Conservation (phyloP, 148 eudicot genomes). For the Amaranthus palmeri region DNA sequence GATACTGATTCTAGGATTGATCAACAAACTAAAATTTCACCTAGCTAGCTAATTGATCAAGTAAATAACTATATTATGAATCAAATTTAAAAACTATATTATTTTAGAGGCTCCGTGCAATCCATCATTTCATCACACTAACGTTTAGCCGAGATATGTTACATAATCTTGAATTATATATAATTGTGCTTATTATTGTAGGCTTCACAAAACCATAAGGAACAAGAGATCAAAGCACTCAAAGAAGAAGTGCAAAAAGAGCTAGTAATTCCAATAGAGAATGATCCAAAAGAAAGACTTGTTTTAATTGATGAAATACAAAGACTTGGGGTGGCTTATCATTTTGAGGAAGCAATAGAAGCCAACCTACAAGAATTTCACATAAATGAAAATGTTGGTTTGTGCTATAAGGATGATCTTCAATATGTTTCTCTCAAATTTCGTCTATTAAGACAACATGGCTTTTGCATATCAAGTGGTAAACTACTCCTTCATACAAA, state of each 20-base stretch:
- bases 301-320: conserved; percentile 32
- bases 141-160: too few relatives aligned
- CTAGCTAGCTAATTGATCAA: too few relatives aligned
- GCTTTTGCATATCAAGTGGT: conserved; percentile 27
- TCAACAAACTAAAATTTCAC: too few relatives aligned
- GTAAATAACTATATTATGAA: too few relatives aligned
- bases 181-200: neutral
- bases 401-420: conserved; percentile 18
- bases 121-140: too few relatives aligned
- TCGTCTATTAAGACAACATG: conserved; percentile 37
- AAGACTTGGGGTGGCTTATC: conserved; percentile 40
- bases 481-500: neutral
- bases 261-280: neutral
- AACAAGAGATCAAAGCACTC: conserved; percentile 10
- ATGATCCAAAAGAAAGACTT: conserved; percentile 8
- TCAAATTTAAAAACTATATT: too few relatives aligned
- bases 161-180: too few relatives aligned
- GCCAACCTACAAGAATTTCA: conserved; percentile 12
- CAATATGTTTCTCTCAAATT: conserved; percentile 32
- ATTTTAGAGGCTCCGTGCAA: too few relatives aligned
- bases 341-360: conserved; percentile 37
- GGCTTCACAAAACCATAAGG: conserved; percentile 3
- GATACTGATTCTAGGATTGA: too few relatives aligned
- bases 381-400: neutral
- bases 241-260: conserved; percentile 27